Evolutionary conservation across 1,139 yeast species (phyloP).

Genomic region (Suhomyces bribrorum): DNA sequence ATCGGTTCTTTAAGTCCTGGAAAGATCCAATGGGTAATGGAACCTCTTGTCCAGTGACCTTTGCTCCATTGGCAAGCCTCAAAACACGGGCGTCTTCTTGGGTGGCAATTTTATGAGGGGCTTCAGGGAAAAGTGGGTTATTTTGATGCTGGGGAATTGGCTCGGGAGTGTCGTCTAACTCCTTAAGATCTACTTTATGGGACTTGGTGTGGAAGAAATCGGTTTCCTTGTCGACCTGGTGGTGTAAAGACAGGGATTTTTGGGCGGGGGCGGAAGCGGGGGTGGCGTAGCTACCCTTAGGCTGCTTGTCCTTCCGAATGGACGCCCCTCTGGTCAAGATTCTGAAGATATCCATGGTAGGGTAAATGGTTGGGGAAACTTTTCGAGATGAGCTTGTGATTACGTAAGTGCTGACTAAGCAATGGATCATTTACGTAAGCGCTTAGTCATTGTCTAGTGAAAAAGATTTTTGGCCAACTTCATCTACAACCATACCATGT

Average conservation of each 20-base stretch:
- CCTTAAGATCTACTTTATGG: conserved; percentile 25
- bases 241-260: conserved; percentile 39
- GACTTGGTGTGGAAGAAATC: conserved; percentile 70
- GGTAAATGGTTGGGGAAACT: background rate
- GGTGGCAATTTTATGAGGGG: conserved; percentile 50
- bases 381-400: conserved; percentile 5
- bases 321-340: conserved; percentile 85
- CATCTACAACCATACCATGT: conserved; percentile 3
- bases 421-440: conserved; percentile 4
- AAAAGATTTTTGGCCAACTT: conserved; percentile 12
- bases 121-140: conserved; percentile 19
- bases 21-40: conserved; percentile 91
- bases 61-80: conserved; percentile 58
- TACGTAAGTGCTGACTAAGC: background rate
- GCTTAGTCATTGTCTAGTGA: conserved; percentile 2
- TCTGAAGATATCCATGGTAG: conserved; percentile 81
- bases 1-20: conserved; percentile 71
- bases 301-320: conserved; percentile 55
- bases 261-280: conserved; percentile 30
- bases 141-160: conserved; percentile 15
- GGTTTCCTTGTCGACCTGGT: conserved; percentile 58
- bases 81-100: conserved; percentile 58
- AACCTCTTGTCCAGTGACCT: conserved; percentile 73
- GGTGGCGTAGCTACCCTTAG: conserved; percentile 46
- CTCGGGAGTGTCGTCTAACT: conserved; percentile 22